Conservation (phyloP, 768 basidiomycete genomes). For the Lepiota venenata region DNA sequence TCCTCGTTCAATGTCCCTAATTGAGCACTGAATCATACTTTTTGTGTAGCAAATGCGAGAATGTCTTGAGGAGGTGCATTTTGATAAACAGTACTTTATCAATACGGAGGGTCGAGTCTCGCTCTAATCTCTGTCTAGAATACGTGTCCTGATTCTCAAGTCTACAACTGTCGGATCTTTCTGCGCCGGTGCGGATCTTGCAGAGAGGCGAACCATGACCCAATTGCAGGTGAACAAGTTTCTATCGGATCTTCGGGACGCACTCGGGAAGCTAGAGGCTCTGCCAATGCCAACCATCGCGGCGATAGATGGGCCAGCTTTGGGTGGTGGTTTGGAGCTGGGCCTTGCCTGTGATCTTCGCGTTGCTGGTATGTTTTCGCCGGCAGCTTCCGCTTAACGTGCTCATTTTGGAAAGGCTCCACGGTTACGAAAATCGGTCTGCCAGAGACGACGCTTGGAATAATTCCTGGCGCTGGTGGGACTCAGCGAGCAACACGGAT, state of each 20-base stretch:
- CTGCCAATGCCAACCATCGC: constrained; percentile 88
- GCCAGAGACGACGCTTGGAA: constrained; percentile 74
- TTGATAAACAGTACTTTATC: constrained; percentile 55
- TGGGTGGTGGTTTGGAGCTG: constrained; percentile 91
- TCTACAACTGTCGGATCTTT: constrained; percentile 78
- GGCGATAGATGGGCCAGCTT: constrained; percentile 89
- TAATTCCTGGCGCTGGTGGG: constrained; percentile 90
- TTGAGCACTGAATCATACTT: constrained; percentile 5
- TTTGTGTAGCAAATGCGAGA: constrained; percentile 64
- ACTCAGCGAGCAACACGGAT: constrained; percentile 81
- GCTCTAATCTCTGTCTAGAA: constrained; percentile 32
- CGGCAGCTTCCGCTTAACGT: not conserved
- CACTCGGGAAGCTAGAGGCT: constrained; percentile 73
- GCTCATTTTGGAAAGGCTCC: constrained; percentile 1
- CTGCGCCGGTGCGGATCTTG: constrained; percentile 90
- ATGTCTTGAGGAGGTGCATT: constrained; percentile 61
- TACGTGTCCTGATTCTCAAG: constrained; percentile 79
- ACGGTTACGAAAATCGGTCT: constrained; percentile 89
- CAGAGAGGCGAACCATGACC: constrained; percentile 82
- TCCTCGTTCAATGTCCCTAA: constrained; percentile 1
- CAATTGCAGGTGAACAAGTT: constrained; percentile 71
- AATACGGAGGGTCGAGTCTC: not conserved
- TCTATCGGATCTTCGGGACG: constrained; percentile 67
- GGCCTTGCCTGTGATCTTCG: constrained; percentile 88
- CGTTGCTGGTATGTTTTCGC: constrained; percentile 63